Percentiles rank a stretch among this genome's conserved stretches.
phyloP scores from a whole-genome alignment of 257 asterid genomes.

The Agastache rugosa region DNA sequence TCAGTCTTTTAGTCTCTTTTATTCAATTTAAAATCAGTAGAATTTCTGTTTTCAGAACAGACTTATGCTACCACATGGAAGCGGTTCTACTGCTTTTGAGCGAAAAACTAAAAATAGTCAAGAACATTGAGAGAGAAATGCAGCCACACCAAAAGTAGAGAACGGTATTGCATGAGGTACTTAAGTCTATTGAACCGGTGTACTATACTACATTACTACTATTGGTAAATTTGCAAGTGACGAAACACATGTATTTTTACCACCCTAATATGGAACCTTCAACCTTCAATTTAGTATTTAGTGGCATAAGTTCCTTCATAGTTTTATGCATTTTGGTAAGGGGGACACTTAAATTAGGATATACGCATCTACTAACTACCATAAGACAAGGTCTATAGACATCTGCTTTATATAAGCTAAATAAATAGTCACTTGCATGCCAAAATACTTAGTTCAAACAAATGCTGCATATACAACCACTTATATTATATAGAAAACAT shows the following conservation, averaged over 20 bases:
- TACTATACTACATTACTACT: background rate
- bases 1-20: background rate
- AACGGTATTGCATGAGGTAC: background rate
- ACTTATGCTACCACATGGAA: background rate
- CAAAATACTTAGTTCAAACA: background rate
- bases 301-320: background rate
- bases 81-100: background rate
- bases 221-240: background rate
- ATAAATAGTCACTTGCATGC: constrained; percentile 1
- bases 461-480: background rate
- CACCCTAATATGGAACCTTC: constrained; percentile 8
- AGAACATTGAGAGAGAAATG: background rate
- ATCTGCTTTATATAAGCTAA: background rate
- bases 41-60: background rate
- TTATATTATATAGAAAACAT: background rate
- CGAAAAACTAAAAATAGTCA: background rate
- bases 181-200: background rate
- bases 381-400: background rate
- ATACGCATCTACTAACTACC: constrained; percentile 2
- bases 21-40: constrained; percentile 1
- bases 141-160: constrained; percentile 11
- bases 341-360: background rate
- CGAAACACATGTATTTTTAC: background rate
- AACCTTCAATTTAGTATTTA: constrained; percentile 1
- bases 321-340: background rate